These are phyloP conservation scores for Psilocybe sp. DNA, from an alignment of 768 basidiomycete genomes.

Conservation along the genomic window DNA sequence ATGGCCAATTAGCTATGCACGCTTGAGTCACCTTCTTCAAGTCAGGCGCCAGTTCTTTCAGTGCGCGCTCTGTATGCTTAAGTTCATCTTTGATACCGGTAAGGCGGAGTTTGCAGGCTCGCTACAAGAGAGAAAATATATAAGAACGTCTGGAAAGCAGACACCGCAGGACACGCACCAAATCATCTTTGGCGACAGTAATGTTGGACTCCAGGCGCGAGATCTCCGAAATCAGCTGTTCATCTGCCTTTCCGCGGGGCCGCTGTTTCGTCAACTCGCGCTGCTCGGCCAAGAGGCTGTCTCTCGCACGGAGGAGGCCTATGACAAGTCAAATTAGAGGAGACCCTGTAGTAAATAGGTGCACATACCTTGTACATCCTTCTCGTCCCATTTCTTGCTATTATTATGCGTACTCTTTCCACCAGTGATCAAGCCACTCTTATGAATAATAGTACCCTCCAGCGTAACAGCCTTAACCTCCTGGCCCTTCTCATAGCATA, in stretches of 20 bases:
- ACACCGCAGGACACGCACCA: slow-evolving; percentile 44
- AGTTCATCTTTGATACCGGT: slow-evolving; percentile 82
- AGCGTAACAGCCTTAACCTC: slow-evolving; percentile 98
- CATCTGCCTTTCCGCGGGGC: slow-evolving; percentile 82
- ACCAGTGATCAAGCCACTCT: slow-evolving; percentile 96
- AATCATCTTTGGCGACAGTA: slow-evolving; percentile 75
- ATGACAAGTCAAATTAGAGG: not conserved
- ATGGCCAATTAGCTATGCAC: not conserved
- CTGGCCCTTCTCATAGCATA: slow-evolving; percentile 92
- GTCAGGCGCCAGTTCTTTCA: slow-evolving; percentile 66
- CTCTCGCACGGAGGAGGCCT: slow-evolving; percentile 58
- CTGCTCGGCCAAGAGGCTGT: slow-evolving; percentile 69
- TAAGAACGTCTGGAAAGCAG: not conserved
- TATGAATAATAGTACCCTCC: slow-evolving; percentile 96
- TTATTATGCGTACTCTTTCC: slow-evolving; percentile 75
- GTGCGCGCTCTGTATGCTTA: slow-evolving; percentile 72
- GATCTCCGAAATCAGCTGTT: slow-evolving; percentile 73
- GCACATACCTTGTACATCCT: slow-evolving; percentile 75
- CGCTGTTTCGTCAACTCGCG: slow-evolving; percentile 83
- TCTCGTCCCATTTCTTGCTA: slow-evolving; percentile 93
- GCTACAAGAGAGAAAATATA: slow-evolving; percentile 55
- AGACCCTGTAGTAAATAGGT: not conserved
- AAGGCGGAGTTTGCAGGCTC: slow-evolving; percentile 70
- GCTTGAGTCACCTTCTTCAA: slow-evolving; percentile 55
- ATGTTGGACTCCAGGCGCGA: slow-evolving; percentile 77